A percentile compares a stretch with the other conserved stretches of the same genome.
Conservation (phyloP, 495 filamentous ascomycete species). For the Coniosporium apollinis region DNA sequence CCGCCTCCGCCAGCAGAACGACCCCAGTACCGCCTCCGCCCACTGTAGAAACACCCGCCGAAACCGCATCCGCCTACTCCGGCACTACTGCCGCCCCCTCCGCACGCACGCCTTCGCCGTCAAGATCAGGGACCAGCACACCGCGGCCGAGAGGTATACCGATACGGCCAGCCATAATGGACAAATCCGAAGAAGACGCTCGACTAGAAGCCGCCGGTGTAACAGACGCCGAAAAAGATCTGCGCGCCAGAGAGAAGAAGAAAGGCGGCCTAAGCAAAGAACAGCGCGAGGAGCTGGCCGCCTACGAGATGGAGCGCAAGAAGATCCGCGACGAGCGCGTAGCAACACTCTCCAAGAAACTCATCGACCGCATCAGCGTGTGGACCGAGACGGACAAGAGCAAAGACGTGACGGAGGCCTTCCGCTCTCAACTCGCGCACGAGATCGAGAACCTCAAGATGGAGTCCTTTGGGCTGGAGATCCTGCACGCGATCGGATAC, state of each 20-base stretch:
- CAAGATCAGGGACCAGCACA: conserved; percentile 44
- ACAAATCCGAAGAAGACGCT: conserved; percentile 75
- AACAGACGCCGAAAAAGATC: conserved; percentile 58
- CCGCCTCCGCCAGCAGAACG: conserved; percentile 6
- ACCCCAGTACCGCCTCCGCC: conserved; percentile 6
- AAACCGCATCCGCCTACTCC: conserved; percentile 8
- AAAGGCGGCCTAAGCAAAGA: conserved; percentile 74
- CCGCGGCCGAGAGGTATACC: conserved; percentile 48
- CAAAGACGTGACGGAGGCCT: conserved; percentile 65
- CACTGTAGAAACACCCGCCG: conserved; percentile 3
- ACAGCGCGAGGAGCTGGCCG: conserved; percentile 74
- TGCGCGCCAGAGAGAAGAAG: conserved; percentile 73
- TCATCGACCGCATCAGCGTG: conserved; percentile 78
- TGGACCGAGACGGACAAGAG: conserved; percentile 97
- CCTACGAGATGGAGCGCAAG: conserved; percentile 73
- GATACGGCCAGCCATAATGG: conserved; percentile 71
- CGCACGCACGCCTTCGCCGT: conserved; percentile 4
- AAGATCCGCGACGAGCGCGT: conserved; percentile 81
- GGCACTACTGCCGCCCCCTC: conserved; percentile 9
- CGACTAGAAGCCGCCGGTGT: conserved; percentile 49
- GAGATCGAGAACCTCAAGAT: conserved; percentile 98
- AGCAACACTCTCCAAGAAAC: conserved; percentile 61
- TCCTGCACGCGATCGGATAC: conserved; percentile 82
- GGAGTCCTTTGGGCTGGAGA: conserved; percentile 95
- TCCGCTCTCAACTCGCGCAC: conserved; percentile 81